Base-by-base conservation (phyloP, 1,139 yeast genomes). In the Kurtzmaniella natalensis region DNA sequence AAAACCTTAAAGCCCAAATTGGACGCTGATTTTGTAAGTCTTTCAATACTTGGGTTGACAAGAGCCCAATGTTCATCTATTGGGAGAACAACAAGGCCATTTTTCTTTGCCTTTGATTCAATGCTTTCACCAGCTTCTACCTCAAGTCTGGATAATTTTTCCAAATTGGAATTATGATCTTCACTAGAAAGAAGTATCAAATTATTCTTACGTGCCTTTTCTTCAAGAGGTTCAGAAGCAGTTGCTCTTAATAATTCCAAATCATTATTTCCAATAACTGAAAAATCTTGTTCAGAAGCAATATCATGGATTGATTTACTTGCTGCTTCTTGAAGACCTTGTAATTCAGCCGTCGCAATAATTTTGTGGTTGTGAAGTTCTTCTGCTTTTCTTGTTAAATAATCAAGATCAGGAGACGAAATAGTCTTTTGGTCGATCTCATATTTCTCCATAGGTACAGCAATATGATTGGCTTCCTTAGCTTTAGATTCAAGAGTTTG, bases 281-380 rank as follows among this genome's bases (percentile, higher is more conserved):
- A 28, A 25, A 51, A 14, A 42, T 39, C 18, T 39, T 38, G 7
- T 31, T 35, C 7, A 16, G 32, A n/a, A 3, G 75, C 76, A 31
- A 55, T 54, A 5, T 50, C 45, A 57, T 37, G 15, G 63, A 48
- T 7, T 64, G 66, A 10, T 40, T 35, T 5, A 44, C 40, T 1
- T 48, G 35, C 23, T 35, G 34, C 15, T 31, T 20, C 7, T 43
- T 36, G 30, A 11, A 44, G 25, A 15, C 37, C 33, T n/a, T 34
- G 35, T 9, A 44, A 16, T 1, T 38, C 30, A 6, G 22, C n/a
- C 10, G 33, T 18, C 5, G 21, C 18, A 5, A 58, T 28, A 10
- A 60, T 35, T 2, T 43, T 38, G 33, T 56, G 54, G 22, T 41
- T 39, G 30, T 40, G 41, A 1, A 31, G 15, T 4, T 28, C 28